Evolutionary conservation across 805 yeast genomes (phyloP), one percentile per base, ranked within the genome.

Genomic region (Aciculoconidium aculeatum): DNA sequence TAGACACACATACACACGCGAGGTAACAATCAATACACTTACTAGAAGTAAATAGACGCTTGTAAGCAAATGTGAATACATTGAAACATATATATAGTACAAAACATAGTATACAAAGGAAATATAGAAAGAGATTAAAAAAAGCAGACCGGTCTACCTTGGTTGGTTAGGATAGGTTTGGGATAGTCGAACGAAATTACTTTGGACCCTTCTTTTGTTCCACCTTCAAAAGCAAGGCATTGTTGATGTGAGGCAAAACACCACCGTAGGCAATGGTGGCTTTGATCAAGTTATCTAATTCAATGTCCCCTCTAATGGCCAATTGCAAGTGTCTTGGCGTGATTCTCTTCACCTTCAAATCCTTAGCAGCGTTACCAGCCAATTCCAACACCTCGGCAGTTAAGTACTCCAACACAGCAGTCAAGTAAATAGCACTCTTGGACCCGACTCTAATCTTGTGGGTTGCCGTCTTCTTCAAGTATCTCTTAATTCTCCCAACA

Each of bases 401-500:
- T 40, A 51, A 46, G 27, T 51, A 51, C 27, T 51, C 56, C 39
- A 51, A 49, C 22, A 51, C 56, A 0, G 56, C 56, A 11, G 56
- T 50, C 40, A 51, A 46, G 42, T 51, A 51, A 31, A 51, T 90
- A 28, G 99, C 97, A 23, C 96, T 71, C 62, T 63, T 80, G 62
- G 58, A 82, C 35, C 95, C 95, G 27, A 86, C 94, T 58, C 95
- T 61, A 41, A 73, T 63, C 46, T 72, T 73, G 62, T 84, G 85
- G 55, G 85, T 92, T 12, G 95, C 94, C 42, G 81, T 84, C 59
- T 72, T 80, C 70, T 88, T 90, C 61, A 92, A 71, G 58, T 87
- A 90, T 69, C 98, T 78, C 75, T 92, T 90, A 48, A 92, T 87
- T 80, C 99, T 86, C 37, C 99, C 99, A 21, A 94, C 97, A 28